Base-by-base conservation (phyloP, 371 early-diverging fungal species). In the Aphelidium insulamus region DNA sequence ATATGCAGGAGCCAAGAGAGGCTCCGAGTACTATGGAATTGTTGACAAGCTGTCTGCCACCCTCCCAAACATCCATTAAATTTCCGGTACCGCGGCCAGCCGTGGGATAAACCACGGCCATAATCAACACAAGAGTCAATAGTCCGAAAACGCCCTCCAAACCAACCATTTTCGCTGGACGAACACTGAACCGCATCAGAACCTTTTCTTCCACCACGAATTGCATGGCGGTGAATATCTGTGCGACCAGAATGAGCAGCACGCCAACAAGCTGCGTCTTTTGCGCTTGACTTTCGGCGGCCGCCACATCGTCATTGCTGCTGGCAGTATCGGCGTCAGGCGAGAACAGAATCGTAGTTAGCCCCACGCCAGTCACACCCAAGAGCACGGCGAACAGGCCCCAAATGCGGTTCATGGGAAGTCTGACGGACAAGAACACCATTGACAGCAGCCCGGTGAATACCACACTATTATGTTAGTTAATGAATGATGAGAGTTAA, bases 191-290 rank as follows among this genome's bases (percentile, higher is more conserved):
- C 32, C 54, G 58, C 16, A 49, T 40, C 56, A 92, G 50, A 38
- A 94, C 72, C 54, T 79, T 82, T 45, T 94, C 94, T 48, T 94
- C 94, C 18, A 86, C 49, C 12, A 94, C 85, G 54, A 94, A 90
- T 52, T 86, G 86, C 2, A 75, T 50, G 6, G 91, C 90, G 0
- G 88, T 79, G 43, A 90, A 80, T 22, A 81, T 46, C 50, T 94
- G 91, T 4, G 91, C 91, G 30, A 79, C 57, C 21, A 90, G 57
- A 5, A 90, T 77, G 27, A 88, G 46, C 8, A 62, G 30, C 9
- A 87, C 75, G 28, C 94, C 94, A 16, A 87, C 11, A 11, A 48
- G 24, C 0, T 57, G 45, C 40, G 42, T 25, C 10, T 41, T 32
- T 11, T 18, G 32, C 4, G 43, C 29, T 16, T 21, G 18, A 10